Base-by-base conservation (phyloP, 768 basidiomycete genomes). In the Gyrodon lividus region DNA sequence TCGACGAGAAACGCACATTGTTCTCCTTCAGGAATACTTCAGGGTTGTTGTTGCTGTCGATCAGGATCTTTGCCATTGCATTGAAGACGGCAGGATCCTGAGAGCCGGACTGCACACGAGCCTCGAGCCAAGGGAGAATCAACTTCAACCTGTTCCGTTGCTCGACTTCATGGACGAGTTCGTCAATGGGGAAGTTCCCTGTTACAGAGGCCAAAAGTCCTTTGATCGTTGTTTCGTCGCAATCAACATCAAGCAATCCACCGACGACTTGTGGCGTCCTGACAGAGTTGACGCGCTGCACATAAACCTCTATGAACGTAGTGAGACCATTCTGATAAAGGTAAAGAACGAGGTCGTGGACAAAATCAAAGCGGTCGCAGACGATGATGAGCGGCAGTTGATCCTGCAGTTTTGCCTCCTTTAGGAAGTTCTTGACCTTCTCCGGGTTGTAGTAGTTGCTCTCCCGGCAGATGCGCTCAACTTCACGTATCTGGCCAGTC, bases 381-480 rank as follows among this genome's bases (percentile, higher is more conserved):
- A 99, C 97, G 59, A 99, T 98, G 77, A 98, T 99, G 60, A 99
- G 86, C 4, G 97, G 97, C 33, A 99, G 84, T 68, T 98, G 97
- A 67, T 98, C 97, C 33, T 85, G 74, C 24, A 99, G 85, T 64
- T 97, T 95, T 63, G 97, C 95, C 67, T 99, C 97, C 72, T 98
- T 98, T 70, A 98, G 84, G 87, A 98, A 98, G 74, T 99, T 99
- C 81, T 99, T 98, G 81, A 98, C 97, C 73, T 99, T 99, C 77
- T 99, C 97, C 1, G 97, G 92, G 71, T 95, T 98, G 80, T 98
- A 98, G 73, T 77, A 78, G 73, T 98, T 98, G 70, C 90, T 93
- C 75, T 99, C 97, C 48, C 97, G 80, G 67, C 95, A 98, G 64
- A 99, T 96, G 41, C 97, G 93, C 73, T 99, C 97, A 50, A 99